Evolutionary conservation across 257 asterid species (phyloP), one percentile per base, ranked within the genome.

Genomic region (Nicotiana tomentosiformis): DNA sequence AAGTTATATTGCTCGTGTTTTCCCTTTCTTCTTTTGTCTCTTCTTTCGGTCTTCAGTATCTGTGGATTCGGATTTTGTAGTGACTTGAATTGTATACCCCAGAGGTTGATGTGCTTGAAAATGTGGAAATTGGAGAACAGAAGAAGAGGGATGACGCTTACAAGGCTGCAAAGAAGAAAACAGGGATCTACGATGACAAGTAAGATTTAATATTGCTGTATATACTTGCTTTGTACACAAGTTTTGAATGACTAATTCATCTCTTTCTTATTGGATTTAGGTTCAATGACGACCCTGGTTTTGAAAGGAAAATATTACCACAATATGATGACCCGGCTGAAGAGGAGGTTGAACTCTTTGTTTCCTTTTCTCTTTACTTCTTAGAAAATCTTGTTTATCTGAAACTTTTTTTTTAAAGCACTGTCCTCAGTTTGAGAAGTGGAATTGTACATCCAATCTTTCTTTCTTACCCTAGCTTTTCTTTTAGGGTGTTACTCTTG

Each of bases 121-220:
- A 96, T 90, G 93, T 94, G 88, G 99, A 96, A 90, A 92, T 96
- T 84, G 99, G 99, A 84, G 97, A 96, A 89, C 99, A 96, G 77
- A 94, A 90, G 90, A 88, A 87, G 85, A 90, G 99, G 91, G 87
- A 96, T 32, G 98, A 94, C 2, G 98, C 99, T 77, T 94, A 93
- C 81, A 90, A 79, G 86, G 97, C 98, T 90, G 93, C 94, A 43
- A 94, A 94, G 88, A 96, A 92, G 92, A 96, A 88, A 87, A 86
- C 85, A 39, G 97, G 98, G 89, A 87, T 90, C 85, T 96, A 91
- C 82, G 92, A 84, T 81, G 98, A 94, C 87, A 94, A 93, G 99
- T 96, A 90, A 86, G 94, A 64, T 60, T 81, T 43, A 81, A 66
- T 77, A 16, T 43, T 61, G 60, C 58, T 74, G 78, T 81, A 69